Conservation (phyloP, 208 protist genomes). For the Giardia duodenalis region DNA sequence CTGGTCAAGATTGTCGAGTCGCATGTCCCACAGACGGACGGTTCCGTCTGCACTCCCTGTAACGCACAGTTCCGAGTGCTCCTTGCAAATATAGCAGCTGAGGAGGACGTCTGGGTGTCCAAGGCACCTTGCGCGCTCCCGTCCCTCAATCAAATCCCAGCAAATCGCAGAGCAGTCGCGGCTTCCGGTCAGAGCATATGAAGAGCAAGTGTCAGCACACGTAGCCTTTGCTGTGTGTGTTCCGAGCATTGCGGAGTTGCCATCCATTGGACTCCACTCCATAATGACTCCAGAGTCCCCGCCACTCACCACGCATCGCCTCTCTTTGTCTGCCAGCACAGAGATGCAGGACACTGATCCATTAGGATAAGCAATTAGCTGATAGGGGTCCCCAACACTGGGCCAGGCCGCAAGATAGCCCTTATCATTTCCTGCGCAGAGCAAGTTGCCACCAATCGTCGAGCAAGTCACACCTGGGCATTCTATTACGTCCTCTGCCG, state of each 20-base stretch:
- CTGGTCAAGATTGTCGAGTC: neutral
- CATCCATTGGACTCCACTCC: neutral
- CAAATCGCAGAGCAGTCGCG: neutral
- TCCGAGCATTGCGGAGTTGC: neutral
- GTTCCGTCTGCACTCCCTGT: neutral
- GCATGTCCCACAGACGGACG: neutral
- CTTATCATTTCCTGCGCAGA: neutral
- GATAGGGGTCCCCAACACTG: neutral
- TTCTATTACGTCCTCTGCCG: neutral
- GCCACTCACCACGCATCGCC: neutral
- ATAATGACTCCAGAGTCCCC: neutral
- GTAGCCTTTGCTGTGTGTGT: neutral
- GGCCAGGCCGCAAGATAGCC: neutral
- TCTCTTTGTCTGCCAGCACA: neutral
- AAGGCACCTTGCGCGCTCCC: neutral
- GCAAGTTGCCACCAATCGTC: neutral
- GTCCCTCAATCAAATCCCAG: neutral
- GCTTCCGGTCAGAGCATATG: neutral
- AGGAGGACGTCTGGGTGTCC: neutral
- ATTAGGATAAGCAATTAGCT: neutral
- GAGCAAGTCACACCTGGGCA: neutral
- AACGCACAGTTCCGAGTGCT: neutral
- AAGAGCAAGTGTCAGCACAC: neutral
- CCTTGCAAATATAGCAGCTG: neutral
- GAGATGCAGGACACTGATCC: neutral